Evolutionary conservation across 164 flowering plant genomes (phyloP).

Genomic region (Echeveria elegans): DNA sequence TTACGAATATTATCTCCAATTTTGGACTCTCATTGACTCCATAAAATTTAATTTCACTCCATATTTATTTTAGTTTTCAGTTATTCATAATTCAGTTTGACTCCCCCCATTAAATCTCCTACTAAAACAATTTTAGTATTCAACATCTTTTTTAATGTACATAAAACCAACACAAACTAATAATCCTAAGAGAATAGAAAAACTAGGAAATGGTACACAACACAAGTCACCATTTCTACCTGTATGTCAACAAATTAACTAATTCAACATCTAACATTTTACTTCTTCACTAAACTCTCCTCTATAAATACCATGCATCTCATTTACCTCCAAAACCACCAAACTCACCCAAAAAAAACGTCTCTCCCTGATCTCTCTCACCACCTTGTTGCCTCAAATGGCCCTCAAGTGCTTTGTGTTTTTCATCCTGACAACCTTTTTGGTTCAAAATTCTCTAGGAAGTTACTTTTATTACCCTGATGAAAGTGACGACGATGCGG

Average conservation of each 20-base stretch:
- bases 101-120: not conserved
- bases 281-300: not conserved
- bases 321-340: slow-evolving; percentile 3
- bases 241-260: slow-evolving; percentile 6
- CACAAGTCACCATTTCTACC: not conserved
- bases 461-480: not conserved
- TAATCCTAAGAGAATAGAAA: too few relatives aligned
- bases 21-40: too few relatives aligned
- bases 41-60: not conserved
- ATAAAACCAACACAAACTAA: not conserved
- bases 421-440: not conserved
- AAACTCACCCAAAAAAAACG: not conserved
- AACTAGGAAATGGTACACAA: not conserved
- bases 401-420: not conserved
- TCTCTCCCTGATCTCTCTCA: not conserved
- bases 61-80: too few relatives aligned
- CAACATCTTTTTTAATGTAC: not conserved
- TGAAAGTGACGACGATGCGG: not conserved
- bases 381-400: not conserved
- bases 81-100: not conserved
- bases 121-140: not conserved
- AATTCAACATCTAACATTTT: not conserved
- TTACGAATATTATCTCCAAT: too few relatives aligned
- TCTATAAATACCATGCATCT: slow-evolving; percentile 2
- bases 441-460: not conserved